Conservation (phyloP, 2,329 filamentous ascomycete species). For the Pseudopyrenochaeta lycopersici region DNA sequence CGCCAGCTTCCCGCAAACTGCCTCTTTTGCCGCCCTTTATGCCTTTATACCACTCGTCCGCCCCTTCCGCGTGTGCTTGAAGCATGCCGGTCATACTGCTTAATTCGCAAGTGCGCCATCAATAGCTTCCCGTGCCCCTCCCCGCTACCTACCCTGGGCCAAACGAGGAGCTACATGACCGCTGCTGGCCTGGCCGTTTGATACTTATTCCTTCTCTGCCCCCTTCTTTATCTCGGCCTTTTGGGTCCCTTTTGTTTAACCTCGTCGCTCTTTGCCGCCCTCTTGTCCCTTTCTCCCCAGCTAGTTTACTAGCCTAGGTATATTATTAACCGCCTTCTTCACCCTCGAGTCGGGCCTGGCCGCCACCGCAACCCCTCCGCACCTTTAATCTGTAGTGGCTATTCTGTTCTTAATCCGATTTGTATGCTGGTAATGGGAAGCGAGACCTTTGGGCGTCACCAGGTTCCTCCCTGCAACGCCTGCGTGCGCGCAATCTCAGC, state of each 20-base stretch:
- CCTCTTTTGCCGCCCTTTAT: slow-evolving; percentile 3
- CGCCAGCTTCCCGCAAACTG: no score
- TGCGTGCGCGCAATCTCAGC: slow-evolving; percentile 34
- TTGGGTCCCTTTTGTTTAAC: slow-evolving; percentile 29
- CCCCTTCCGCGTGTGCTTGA: slow-evolving; percentile 1
- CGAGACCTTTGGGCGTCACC: slow-evolving; percentile 16
- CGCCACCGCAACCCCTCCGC: no score
- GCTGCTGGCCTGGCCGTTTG: slow-evolving; percentile 29
- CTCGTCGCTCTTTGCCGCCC: slow-evolving; percentile 35
- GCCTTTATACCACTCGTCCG: slow-evolving; percentile 5
- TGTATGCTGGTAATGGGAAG: slow-evolving; percentile 26
- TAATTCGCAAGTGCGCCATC: slow-evolving; percentile 34
- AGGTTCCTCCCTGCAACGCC: slow-evolving; percentile 32
- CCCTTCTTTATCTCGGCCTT: slow-evolving; percentile 18
- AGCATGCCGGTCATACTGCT: slow-evolving; percentile 19
- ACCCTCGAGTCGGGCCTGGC: no score
- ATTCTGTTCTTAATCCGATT: slow-evolving; percentile 20
- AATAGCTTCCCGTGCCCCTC: slow-evolving; percentile 20
- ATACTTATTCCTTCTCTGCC: slow-evolving; percentile 40
- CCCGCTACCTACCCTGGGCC: slow-evolving; percentile 17
- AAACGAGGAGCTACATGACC: slow-evolving; percentile 24
- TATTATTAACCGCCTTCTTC: slow-evolving; percentile 8
- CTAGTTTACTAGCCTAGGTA: slow-evolving; percentile 15
- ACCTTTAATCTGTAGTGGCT: not conserved
- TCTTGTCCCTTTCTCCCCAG: slow-evolving; percentile 16